phyloP scores from a whole-genome alignment of 2,329 filamentous ascomycete genomes.

The Zasmidium cellare region DNA sequence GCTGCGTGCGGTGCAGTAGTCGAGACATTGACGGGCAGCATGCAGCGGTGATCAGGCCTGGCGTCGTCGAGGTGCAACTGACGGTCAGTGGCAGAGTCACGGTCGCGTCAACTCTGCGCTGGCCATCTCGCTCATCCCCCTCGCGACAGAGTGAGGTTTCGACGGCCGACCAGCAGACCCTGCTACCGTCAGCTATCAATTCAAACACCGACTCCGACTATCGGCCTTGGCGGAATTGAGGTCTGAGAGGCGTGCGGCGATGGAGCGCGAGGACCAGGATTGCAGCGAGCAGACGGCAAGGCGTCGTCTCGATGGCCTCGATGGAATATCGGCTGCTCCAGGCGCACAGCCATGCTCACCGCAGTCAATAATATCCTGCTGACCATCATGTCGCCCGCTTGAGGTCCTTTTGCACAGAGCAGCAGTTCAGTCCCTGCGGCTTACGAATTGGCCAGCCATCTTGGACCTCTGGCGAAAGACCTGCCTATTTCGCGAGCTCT shows the following conservation, averaged over 20 bases:
- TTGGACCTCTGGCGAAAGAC: background rate
- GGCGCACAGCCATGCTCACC: background rate
- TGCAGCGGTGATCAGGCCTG: background rate
- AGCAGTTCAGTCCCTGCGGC: background rate
- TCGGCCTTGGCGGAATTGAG: background rate
- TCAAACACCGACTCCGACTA: background rate
- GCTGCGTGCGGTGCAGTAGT: background rate
- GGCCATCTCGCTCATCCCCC: too few relatives aligned
- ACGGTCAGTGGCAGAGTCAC: background rate
- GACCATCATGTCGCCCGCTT: background rate
- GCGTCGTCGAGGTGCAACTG: background rate
- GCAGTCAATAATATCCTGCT: background rate
- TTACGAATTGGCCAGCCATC: background rate
- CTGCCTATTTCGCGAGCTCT: background rate
- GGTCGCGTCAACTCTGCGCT: too few relatives aligned
- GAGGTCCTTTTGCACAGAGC: background rate
- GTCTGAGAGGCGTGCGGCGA: background rate
- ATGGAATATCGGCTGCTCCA: background rate
- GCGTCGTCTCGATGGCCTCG: too few relatives aligned
- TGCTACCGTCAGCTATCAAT: background rate
- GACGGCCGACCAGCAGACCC: background rate
- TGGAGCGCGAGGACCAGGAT: background rate
- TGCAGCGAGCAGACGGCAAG: background rate
- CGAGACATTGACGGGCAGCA: background rate
- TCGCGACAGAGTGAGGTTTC: background rate